These are phyloP conservation scores for Senecio squalidus DNA, from an alignment of 140 eudicot genomes.

Conservation along the genomic window DNA sequence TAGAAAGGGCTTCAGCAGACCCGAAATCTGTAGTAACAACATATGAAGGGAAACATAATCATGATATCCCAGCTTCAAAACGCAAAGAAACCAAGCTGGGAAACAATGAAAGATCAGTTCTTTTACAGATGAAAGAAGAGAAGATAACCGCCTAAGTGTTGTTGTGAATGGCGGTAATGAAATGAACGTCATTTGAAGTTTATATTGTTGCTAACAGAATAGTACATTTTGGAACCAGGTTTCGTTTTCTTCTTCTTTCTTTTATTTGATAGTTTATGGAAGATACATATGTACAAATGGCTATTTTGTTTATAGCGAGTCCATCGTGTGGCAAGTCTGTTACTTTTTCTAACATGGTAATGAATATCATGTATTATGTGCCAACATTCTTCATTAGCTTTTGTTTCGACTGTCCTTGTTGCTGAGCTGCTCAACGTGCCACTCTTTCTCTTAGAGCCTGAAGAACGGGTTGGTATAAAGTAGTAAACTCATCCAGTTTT, in stretches of 20 bases:
- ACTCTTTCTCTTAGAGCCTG: no score
- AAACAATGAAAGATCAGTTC: slow-evolving; percentile 45
- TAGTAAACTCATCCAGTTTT: no score
- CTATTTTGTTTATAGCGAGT: slow-evolving; percentile 11
- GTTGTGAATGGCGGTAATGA: slow-evolving; percentile 3
- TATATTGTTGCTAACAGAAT: slow-evolving; percentile 14
- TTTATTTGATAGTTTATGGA: slow-evolving; percentile 13
- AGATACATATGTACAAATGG: slow-evolving; percentile 30
- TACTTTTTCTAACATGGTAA: neutral
- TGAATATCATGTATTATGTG: neutral
- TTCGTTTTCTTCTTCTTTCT: neutral
- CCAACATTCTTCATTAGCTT: neutral
- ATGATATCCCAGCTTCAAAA: slow-evolving; percentile 54
- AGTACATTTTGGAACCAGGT: slow-evolving; percentile 20
- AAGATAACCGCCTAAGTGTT: slow-evolving; percentile 44
- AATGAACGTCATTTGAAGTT: slow-evolving; percentile 13
- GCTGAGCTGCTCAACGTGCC: no score
- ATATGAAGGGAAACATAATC: slow-evolving; percentile 96
- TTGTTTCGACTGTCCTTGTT: no score
- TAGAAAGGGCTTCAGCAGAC: slow-evolving; percentile 79
- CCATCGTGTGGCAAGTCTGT: neutral
- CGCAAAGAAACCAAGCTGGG: slow-evolving; percentile 44
- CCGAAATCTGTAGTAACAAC: slow-evolving; percentile 82
- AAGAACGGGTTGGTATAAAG: no score
- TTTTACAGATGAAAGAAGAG: slow-evolving; percentile 70